Conservation (phyloP, 148 eudicot genomes). For the Mesembryanthemum crystallinum region DNA sequence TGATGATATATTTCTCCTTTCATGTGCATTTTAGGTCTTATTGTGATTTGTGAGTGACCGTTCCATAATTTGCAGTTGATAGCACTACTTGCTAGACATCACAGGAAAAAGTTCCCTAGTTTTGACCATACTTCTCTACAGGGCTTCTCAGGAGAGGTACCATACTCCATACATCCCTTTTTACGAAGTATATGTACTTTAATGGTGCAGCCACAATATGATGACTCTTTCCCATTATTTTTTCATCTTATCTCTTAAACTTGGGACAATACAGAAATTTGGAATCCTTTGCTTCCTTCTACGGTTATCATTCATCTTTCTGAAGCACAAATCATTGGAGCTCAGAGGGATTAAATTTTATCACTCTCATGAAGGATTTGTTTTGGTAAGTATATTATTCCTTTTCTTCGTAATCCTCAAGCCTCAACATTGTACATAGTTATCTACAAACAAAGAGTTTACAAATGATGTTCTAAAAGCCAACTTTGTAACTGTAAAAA, state of each 20-base stretch:
- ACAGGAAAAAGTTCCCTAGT: slow-evolving; percentile 65
- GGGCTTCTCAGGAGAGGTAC: slow-evolving; percentile 53
- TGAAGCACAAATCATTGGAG: slow-evolving; percentile 31
- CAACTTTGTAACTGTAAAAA: neutral
- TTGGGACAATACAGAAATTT: slow-evolving; percentile 46
- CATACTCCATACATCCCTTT: neutral
- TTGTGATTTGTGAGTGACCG: slow-evolving; percentile 18
- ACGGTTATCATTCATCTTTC: slow-evolving; percentile 49
- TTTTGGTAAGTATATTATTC: slow-evolving; percentile 43
- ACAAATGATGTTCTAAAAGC: neutral
- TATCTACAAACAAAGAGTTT: neutral
- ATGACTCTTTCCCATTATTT: slow-evolving; percentile 1
- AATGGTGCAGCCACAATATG: neutral
- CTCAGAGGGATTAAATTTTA: slow-evolving; percentile 34
- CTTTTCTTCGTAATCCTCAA: neutral
- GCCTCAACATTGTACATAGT: neutral
- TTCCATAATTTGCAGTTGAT: slow-evolving; percentile 50
- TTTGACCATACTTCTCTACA: slow-evolving; percentile 34
- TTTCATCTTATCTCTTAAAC: slow-evolving; percentile 6
- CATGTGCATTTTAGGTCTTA: neutral
- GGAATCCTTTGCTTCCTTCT: slow-evolving; percentile 54
- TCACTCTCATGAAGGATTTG: slow-evolving; percentile 48
- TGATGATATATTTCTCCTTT: neutral
- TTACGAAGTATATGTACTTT: slow-evolving; percentile 8
- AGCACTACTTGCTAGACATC: slow-evolving; percentile 58